Evolutionary conservation across 139 green algal genomes (phyloP).

Genomic region (Edaphochlamys debaryana): DNA sequence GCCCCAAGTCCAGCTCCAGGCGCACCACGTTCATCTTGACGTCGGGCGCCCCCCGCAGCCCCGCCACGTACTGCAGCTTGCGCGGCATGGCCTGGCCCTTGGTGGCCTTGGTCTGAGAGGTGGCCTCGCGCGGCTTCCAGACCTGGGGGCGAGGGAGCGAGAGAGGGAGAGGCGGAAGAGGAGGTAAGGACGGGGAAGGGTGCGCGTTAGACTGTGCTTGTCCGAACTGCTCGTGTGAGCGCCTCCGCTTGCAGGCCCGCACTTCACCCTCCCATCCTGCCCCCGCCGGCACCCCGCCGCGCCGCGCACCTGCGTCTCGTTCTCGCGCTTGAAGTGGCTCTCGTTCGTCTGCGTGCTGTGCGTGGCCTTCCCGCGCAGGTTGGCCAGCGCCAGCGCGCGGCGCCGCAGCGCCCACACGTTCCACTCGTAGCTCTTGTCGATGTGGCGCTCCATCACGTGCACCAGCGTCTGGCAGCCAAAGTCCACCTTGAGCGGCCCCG

Average conservation of each 20-base stretch:
- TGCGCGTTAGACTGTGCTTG: too few relatives aligned
- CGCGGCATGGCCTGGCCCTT: conserved; percentile 78
- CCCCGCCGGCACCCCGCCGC: too few relatives aligned
- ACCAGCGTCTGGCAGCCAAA: conserved; percentile 77
- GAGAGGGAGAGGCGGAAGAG: background rate
- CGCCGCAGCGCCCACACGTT: conserved; percentile 82
- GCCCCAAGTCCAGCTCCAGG: conserved; percentile 77
- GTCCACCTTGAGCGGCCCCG: conserved; percentile 56
- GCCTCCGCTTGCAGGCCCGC: too few relatives aligned
- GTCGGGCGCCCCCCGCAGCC: conserved; percentile 67
- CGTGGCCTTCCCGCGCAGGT: conserved; percentile 75
- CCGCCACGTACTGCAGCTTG: conserved; percentile 74
- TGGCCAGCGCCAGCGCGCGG: conserved; percentile 69
- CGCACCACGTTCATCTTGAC: conserved; percentile 76
- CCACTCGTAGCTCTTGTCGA: conserved; percentile 79
- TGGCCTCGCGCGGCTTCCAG: conserved; percentile 63
- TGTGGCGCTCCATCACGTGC: conserved; percentile 74
- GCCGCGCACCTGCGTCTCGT: conserved; percentile 64
- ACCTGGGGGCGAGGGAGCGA: conserved; percentile 33
- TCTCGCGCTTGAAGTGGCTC: conserved; percentile 74
- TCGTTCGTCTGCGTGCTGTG: conserved; percentile 69
- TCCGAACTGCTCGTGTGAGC: too few relatives aligned
- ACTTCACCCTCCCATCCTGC: too few relatives aligned
- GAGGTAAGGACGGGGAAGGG: background rate
- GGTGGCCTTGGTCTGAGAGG: conserved; percentile 59